Conservation (phyloP, 306 rosid genomes). For the Malus asiatica region DNA sequence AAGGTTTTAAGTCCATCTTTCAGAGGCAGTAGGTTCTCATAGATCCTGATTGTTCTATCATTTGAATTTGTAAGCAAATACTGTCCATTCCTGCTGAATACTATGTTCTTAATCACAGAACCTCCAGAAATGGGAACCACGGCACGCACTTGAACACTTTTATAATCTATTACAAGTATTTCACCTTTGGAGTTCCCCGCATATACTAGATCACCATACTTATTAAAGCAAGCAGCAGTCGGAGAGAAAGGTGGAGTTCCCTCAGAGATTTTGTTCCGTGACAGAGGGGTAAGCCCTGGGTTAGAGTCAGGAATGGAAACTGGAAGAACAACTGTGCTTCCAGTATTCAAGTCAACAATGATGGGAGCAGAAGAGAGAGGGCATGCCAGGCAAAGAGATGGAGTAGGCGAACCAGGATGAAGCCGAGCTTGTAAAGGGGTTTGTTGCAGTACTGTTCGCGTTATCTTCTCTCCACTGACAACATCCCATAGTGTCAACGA, state of each 20-base stretch:
- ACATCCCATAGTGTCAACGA: constrained; percentile 83
- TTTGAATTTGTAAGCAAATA: constrained; percentile 92
- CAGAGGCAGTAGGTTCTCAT: constrained; percentile 76
- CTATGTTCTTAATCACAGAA: constrained; percentile 80
- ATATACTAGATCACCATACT: constrained; percentile 70
- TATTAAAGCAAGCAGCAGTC: constrained; percentile 91
- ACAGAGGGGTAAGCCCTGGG: constrained; percentile 39
- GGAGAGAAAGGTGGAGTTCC: constrained; percentile 71
- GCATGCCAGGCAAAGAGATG: constrained; percentile 84
- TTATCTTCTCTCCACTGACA: constrained; percentile 58
- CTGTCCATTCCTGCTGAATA: constrained; percentile 83
- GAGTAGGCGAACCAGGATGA: constrained; percentile 80
- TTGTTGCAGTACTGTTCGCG: constrained; percentile 55
- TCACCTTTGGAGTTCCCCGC: constrained; percentile 98
- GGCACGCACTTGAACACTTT: constrained; percentile 45
- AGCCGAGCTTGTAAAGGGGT: constrained; percentile 84
- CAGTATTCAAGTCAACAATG: constrained; percentile 74
- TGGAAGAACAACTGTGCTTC: constrained; percentile 58
- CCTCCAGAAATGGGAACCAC: constrained; percentile 78
- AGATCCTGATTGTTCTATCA: constrained; percentile 77
- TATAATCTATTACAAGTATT: constrained; percentile 67
- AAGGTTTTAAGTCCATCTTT: constrained; percentile 61
- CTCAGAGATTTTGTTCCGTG: constrained; percentile 70
- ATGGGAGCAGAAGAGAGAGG: constrained; percentile 94
- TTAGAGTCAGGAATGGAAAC: constrained; percentile 55